Base-by-base conservation (phyloP, 495 filamentous ascomycete genomes). In the Patellaria atrata region DNA sequence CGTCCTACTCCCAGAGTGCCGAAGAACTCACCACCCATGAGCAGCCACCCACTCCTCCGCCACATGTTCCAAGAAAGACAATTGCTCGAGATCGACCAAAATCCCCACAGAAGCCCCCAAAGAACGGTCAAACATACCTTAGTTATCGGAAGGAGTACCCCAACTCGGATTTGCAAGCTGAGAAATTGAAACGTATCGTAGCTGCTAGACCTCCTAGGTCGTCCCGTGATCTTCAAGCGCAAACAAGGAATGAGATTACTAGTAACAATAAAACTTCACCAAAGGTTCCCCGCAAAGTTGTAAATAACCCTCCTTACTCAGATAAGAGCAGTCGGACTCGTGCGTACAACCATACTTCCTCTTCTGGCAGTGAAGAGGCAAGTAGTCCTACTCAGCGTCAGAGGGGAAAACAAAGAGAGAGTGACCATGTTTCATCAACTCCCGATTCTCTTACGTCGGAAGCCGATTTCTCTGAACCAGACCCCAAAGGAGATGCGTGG, bases 91-190 rank as follows among this genome's bases (percentile, higher is more conserved):
- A 4, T 8, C 27, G 12, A 24, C 12, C 22, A 12, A 27, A 35
- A 15, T 16, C 27, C 15, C 19, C 30, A 11, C 31, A 20, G 15
- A 27, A 28, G 14, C 22, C 22, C 10, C 32, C 29, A n/a, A 25
- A 16, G 18, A 14, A 14, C n/a, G 29, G 28, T 35, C 5, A 44
- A 3, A 30, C 22, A 9, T 15, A 45, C 3, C 31, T 52, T 11
- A 29, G 49, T 0, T 59, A 57, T 37, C 45, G 55, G 37, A 57
- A 55, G 26, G 56, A 57, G 35, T 59, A 53, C 25, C 51, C 55
- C 5, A 41, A 40, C 8, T 28, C 45, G 5, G 14, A 18, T 13
- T 17, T 23, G 13, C 27, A 44, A 4, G 6, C 33, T 22, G 35
- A 26, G 17, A 12, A 24, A 26, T 21, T 44, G 21, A 38, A 40